These are phyloP conservation scores for Daldinia caldariorum DNA, from an alignment of 495 filamentous ascomycete species.

Conservation along the genomic window DNA sequence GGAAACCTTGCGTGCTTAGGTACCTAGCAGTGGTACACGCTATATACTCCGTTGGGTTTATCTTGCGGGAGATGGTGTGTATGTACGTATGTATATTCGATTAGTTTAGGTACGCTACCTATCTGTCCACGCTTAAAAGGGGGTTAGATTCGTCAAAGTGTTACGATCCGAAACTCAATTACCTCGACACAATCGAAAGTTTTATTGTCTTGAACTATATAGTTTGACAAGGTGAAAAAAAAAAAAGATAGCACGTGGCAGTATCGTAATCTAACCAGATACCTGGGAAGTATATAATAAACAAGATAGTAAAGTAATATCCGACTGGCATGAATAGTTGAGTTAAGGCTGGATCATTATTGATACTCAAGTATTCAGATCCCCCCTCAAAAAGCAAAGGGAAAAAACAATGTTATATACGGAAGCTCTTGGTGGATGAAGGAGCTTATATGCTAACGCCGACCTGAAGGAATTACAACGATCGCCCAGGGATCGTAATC, in stretches of 20 bases:
- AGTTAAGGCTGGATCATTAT: background rate
- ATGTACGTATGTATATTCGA: too few species aligned
- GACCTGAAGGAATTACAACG: constrained; percentile 11
- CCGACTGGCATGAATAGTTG: background rate
- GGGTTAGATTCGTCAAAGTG: background rate
- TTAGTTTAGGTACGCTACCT: background rate
- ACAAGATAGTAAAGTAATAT: background rate
- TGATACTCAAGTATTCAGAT: too few species aligned
- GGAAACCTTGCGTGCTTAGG: background rate
- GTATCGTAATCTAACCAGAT: background rate
- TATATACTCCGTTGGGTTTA: background rate
- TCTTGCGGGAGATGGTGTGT: constrained; percentile 61
- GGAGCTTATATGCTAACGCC: background rate
- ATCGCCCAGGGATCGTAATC: constrained; percentile 17
- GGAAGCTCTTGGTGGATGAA: background rate
- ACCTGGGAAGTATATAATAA: background rate
- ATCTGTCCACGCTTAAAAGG: constrained; percentile 13
- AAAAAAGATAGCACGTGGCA: background rate
- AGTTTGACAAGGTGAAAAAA: background rate
- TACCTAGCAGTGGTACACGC: background rate
- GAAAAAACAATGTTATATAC: constrained; percentile 5
- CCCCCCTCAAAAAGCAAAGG: too few species aligned
- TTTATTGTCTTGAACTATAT: background rate
- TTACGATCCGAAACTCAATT: background rate
- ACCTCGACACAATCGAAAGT: background rate